These are phyloP conservation scores for Allomyces macrogynus DNA, from an alignment of 192 early-diverging fungal species.

Conservation along the genomic window DNA sequence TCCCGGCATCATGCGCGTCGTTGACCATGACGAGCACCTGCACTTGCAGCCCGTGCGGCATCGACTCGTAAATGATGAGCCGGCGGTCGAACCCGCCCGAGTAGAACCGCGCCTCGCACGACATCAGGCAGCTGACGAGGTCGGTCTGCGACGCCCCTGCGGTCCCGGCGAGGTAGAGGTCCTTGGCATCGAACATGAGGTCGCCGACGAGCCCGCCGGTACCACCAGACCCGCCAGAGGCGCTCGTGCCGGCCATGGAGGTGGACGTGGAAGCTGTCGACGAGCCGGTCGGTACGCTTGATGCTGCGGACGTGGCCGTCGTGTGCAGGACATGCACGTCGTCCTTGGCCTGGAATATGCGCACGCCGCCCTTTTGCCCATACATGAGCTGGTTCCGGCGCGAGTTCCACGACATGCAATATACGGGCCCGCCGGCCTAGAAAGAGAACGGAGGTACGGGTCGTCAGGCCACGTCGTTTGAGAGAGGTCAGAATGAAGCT, in stretches of 20 bases:
- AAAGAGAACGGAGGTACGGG: too few relatives aligned
- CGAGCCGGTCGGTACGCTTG: too few relatives aligned
- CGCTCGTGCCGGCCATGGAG: too few relatives aligned
- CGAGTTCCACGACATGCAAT: constrained; percentile 32
- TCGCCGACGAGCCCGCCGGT: neutral
- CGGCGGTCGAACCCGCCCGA: constrained; percentile 39
- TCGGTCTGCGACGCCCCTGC: constrained; percentile 19
- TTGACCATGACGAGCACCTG: constrained; percentile 14
- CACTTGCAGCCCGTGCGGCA: constrained; percentile 33
- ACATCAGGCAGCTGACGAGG: constrained; percentile 31
- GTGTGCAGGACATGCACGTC: too few relatives aligned
- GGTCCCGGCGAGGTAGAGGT: constrained; percentile 10
- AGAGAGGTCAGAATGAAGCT: too few relatives aligned
- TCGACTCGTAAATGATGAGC: constrained; percentile 35
- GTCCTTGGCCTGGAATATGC: constrained; percentile 24
- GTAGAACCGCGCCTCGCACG: constrained; percentile 33
- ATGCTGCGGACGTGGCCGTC: too few relatives aligned
- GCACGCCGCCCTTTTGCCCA: constrained; percentile 29
- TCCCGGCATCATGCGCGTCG: constrained; percentile 37
- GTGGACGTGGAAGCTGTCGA: too few relatives aligned
- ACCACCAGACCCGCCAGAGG: too few relatives aligned
- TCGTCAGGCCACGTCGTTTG: too few relatives aligned
- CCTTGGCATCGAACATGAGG: constrained; percentile 17
- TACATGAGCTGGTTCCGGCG: constrained; percentile 32
- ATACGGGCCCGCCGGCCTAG: constrained; percentile 30